Conservation (phyloP, 108 stramenopile species). For the Skeletonema marinoi region DNA sequence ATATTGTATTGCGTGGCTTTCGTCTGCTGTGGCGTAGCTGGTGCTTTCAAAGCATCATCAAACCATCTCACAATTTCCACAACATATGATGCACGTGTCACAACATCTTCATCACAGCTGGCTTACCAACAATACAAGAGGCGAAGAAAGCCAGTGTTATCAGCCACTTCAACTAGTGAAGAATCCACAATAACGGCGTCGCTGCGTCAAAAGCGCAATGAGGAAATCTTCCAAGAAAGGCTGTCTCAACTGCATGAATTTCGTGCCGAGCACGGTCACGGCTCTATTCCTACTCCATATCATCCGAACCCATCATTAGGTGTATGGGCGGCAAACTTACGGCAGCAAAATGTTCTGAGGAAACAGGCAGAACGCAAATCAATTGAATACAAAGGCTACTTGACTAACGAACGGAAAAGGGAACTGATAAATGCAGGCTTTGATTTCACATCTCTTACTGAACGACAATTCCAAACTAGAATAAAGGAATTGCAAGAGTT, state of each 20-base stretch:
- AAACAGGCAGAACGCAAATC: constrained; percentile 27
- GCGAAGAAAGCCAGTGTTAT: neutral
- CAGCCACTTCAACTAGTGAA: neutral
- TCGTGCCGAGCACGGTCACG: constrained; percentile 22
- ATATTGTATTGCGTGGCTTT: neutral
- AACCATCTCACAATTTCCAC: neutral
- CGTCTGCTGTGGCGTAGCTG: neutral
- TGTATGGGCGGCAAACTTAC: constrained; percentile 48
- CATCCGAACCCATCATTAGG: constrained; percentile 38
- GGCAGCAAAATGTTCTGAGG: constrained; percentile 32
- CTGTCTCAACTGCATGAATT: constrained; percentile 24
- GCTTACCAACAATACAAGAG: constrained; percentile 1
- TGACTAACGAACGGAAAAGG: constrained; percentile 21
- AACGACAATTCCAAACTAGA: constrained; percentile 36
- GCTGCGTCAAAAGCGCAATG: neutral
- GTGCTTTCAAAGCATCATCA: neutral
- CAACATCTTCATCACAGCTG: neutral
- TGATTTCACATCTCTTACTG: constrained; percentile 46
- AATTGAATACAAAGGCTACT: constrained; percentile 33
- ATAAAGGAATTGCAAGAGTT: constrained; percentile 36
- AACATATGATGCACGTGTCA: neutral
- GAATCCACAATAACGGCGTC: neutral
- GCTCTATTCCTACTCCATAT: constrained; percentile 37
- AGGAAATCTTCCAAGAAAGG: constrained; percentile 19
- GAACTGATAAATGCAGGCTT: constrained; percentile 28